These are phyloP conservation scores for Biscutella laevigata DNA, from an alignment of 441 rosid genomes.

Conservation along the genomic window DNA sequence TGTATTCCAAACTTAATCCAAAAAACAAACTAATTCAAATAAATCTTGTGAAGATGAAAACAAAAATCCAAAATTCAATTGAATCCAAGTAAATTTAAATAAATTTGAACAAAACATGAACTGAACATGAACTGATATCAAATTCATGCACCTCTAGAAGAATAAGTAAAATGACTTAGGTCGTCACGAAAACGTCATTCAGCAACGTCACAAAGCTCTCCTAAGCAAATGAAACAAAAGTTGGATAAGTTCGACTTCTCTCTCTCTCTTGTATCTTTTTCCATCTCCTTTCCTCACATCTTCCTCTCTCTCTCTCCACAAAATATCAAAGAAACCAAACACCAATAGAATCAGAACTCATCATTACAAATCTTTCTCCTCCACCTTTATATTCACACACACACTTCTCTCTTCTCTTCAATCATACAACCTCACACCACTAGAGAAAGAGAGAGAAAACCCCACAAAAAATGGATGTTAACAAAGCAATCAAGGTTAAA, in stretches of 20 bases:
- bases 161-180: too few relatives aligned
- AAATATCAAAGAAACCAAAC: not conserved
- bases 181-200: not conserved
- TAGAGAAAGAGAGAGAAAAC: not conserved
- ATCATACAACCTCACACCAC: constrained; percentile 18
- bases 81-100: too few relatives aligned
- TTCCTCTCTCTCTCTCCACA: constrained; percentile 3
- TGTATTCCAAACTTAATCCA: too few relatives aligned
- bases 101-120: too few relatives aligned
- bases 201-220: constrained; percentile 8
- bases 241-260: constrained; percentile 6
- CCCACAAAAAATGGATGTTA: constrained; percentile 21
- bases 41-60: too few relatives aligned
- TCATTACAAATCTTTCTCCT: constrained; percentile 12
- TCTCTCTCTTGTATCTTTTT: constrained; percentile 9
- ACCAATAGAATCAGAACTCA: not conserved
- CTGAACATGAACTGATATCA: too few relatives aligned
- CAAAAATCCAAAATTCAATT: too few relatives aligned
- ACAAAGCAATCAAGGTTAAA: constrained; percentile 15
- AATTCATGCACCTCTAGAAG: too few relatives aligned
- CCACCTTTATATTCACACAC: constrained; percentile 23
- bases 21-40: too few relatives aligned
- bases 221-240: not conserved
- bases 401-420: not conserved
- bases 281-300: constrained; percentile 20